These are phyloP conservation scores for Cymodocea nodosa DNA, from an alignment of 116 monocot genomes.

Conservation along the genomic window DNA sequence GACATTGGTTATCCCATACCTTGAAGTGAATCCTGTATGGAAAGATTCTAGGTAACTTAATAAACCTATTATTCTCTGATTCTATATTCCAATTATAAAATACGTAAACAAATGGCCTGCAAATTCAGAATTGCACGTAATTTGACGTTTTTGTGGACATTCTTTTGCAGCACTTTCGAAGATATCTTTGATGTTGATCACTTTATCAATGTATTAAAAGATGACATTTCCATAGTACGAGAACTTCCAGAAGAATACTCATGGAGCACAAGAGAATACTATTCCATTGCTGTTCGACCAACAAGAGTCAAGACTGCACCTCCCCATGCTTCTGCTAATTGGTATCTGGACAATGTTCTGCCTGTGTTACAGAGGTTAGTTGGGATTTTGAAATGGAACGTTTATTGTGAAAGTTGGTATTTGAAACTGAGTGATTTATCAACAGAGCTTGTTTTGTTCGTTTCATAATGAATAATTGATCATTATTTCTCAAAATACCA, in stretches of 20 bases:
- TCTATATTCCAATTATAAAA: background rate
- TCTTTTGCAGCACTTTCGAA: constrained; percentile 55
- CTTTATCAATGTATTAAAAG: constrained; percentile 68
- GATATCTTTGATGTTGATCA: constrained; percentile 89
- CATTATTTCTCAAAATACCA: too few relatives aligned
- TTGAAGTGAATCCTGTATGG: constrained; percentile 94
- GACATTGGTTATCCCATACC: constrained; percentile 68
- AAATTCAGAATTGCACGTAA: background rate
- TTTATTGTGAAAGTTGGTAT: background rate
- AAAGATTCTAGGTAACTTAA: constrained; percentile 66
- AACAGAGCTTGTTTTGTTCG: background rate
- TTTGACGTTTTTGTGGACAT: too few relatives aligned
- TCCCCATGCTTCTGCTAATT: constrained; percentile 74
- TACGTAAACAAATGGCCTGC: background rate
- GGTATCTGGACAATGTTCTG: constrained; percentile 82
- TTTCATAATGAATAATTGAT: background rate
- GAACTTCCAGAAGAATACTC: constrained; percentile 61
- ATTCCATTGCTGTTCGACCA: constrained; percentile 61
- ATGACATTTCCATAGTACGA: constrained; percentile 57
- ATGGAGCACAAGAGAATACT: constrained; percentile 97
- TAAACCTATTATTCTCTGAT: background rate
- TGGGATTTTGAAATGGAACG: background rate
- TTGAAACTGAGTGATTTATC: background rate
- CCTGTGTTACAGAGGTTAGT: constrained; percentile 82
- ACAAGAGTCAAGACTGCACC: constrained; percentile 92